Conservation (phyloP, 768 basidiomycete genomes). For the Suillus spraguei region DNA sequence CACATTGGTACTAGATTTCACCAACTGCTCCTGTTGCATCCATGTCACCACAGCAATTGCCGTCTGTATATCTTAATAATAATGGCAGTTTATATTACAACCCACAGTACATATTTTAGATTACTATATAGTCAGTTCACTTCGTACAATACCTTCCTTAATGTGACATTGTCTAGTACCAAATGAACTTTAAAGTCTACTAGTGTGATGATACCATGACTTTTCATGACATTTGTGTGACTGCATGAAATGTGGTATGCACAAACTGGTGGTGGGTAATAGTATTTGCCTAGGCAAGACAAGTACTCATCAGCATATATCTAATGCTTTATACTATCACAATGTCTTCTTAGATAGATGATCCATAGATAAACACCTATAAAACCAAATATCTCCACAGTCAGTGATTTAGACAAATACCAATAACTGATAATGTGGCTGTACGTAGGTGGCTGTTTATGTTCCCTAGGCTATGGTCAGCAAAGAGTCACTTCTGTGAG, state of each 20-base stretch:
- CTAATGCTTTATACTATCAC: no score
- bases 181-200: background rate
- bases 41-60: background rate
- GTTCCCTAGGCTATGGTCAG: no score
- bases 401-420: no score
- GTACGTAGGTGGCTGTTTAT: no score
- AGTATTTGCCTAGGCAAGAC: no score
- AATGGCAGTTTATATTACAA: background rate
- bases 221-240: background rate
- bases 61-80: background rate
- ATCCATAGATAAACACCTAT: no score
- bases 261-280: background rate
- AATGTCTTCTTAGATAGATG: no score
- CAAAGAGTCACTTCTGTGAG: no score
- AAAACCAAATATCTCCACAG: no score
- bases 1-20: background rate
- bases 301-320: no score
- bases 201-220: background rate
- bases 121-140: background rate
- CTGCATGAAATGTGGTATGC: background rate
- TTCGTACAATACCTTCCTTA: no score
- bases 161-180: background rate
- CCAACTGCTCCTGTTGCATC: background rate
- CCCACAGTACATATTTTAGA: background rate
- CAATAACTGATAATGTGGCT: no score